These are phyloP conservation scores for Ogataea ramenticola DNA, from an alignment of 805 yeast genomes.

Conservation along the genomic window DNA sequence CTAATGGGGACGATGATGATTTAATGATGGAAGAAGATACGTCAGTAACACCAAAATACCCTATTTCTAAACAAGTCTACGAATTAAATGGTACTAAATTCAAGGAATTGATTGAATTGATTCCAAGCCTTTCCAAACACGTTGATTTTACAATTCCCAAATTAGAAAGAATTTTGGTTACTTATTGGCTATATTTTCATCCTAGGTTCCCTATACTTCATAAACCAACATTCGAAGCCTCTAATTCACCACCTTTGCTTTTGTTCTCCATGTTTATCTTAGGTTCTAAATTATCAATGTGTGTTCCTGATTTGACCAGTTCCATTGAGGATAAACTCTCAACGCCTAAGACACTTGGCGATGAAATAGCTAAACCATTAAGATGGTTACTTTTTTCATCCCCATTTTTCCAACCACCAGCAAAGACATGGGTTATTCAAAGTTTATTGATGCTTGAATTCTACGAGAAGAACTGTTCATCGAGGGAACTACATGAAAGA, in stretches of 20 bases:
- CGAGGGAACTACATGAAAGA: constrained; percentile 68
- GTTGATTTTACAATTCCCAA: constrained; percentile 22
- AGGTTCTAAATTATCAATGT: constrained; percentile 36
- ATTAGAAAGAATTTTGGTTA: constrained; percentile 22
- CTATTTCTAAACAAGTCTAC: not conserved
- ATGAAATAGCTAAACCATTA: constrained; percentile 46
- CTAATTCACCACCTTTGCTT: constrained; percentile 39
- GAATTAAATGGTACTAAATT: constrained; percentile 12
- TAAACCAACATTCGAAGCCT: constrained; percentile 48
- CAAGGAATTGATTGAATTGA: constrained; percentile 15
- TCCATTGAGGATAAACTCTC: constrained; percentile 13
- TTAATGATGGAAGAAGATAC: not conserved
- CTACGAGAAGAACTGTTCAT: constrained; percentile 68
- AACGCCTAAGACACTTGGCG: constrained; percentile 32
- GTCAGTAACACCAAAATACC: not conserved
- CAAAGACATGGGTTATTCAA: constrained; percentile 70
- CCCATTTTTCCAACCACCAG: constrained; percentile 70
- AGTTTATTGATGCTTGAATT: constrained; percentile 66
- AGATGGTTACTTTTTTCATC: constrained; percentile 66
- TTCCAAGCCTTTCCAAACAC: constrained; percentile 20
- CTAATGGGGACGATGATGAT: not conserved
- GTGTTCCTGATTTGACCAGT: constrained; percentile 16
- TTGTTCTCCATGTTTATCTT: constrained; percentile 48
- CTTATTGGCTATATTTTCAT: constrained; percentile 55
- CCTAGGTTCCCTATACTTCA: constrained; percentile 55